A percentile compares a stretch with the other conserved stretches of the same genome.
Conservation (phyloP, 192 early-diverging fungal genomes). For the Neocallimastix lanati region DNA sequence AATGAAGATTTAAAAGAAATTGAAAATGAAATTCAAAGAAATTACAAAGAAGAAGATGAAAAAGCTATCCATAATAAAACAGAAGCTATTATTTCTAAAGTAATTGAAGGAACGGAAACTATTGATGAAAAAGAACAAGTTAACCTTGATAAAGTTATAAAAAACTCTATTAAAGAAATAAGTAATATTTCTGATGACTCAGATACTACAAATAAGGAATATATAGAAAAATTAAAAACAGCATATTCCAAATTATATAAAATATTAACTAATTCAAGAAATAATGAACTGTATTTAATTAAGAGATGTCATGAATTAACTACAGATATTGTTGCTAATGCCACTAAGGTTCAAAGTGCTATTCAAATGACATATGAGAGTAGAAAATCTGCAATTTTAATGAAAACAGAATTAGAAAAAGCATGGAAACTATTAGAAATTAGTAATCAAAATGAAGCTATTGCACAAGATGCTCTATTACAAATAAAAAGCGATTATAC, state of each 20-base stretch:
- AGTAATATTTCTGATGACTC: not conserved
- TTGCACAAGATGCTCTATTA: not conserved
- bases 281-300: slow-evolving; percentile 20
- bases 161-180: not conserved
- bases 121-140: not conserved
- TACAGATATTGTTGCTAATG: slow-evolving; percentile 19
- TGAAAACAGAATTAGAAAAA: slow-evolving; percentile 31
- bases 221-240: not conserved
- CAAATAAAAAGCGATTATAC: not conserved
- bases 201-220: not conserved
- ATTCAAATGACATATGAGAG: slow-evolving; percentile 24
- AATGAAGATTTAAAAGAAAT: not conserved
- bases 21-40: not conserved
- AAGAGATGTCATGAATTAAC: slow-evolving; percentile 25
- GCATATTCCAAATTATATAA: slow-evolving; percentile 16
- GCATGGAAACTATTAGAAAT: slow-evolving; percentile 36
- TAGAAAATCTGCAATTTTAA: slow-evolving; percentile 13
- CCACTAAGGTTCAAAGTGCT: slow-evolving; percentile 25
- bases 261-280: slow-evolving; percentile 22
- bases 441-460: not conserved
- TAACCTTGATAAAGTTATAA: not conserved
- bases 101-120: not conserved
- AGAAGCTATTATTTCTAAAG: not conserved
- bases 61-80: not conserved
- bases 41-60: not conserved